Conservation (phyloP, 176 grass and related monocot species). For the Saccharum officinarum region DNA sequence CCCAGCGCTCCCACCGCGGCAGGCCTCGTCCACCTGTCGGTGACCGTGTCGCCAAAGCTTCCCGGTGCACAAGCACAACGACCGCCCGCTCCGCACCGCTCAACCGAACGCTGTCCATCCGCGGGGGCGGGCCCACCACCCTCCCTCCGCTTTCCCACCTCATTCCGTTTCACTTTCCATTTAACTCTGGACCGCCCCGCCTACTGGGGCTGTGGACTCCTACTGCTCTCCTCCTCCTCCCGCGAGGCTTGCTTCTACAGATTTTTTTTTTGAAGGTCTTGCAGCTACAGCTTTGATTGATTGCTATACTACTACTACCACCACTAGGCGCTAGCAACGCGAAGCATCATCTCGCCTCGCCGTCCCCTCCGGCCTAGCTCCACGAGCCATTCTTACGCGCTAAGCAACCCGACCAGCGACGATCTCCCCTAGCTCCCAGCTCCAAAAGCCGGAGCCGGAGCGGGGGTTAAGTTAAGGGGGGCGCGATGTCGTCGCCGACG, state of each 20-base stretch:
- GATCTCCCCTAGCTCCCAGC: background rate
- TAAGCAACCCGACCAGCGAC: conserved; percentile 10
- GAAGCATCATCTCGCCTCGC: background rate
- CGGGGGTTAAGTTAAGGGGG: too few species aligned
- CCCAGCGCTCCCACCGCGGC: background rate
- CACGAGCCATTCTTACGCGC: conserved; percentile 18
- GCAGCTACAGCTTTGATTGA: background rate
- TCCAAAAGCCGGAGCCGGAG: conserved; percentile 11
- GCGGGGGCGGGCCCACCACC: background rate
- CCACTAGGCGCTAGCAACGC: background rate
- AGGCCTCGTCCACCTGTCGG: background rate
- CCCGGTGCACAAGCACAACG: too few species aligned
- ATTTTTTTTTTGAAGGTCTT: too few species aligned
- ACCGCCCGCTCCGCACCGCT: background rate
- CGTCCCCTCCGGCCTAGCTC: background rate
- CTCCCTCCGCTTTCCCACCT: conserved; percentile 22
- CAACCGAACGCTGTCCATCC: background rate
- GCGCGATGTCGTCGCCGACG: conserved; percentile 52
- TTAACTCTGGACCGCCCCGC: background rate
- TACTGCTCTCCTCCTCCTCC: too few species aligned
- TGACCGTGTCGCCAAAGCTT: background rate
- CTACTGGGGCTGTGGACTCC: background rate
- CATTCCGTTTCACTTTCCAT: background rate
- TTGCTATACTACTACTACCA: background rate
- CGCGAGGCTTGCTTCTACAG: background rate